These are phyloP conservation scores for Stephanodiscus minutulus DNA, from an alignment of 108 stramenopile species.

Conservation along the genomic window DNA sequence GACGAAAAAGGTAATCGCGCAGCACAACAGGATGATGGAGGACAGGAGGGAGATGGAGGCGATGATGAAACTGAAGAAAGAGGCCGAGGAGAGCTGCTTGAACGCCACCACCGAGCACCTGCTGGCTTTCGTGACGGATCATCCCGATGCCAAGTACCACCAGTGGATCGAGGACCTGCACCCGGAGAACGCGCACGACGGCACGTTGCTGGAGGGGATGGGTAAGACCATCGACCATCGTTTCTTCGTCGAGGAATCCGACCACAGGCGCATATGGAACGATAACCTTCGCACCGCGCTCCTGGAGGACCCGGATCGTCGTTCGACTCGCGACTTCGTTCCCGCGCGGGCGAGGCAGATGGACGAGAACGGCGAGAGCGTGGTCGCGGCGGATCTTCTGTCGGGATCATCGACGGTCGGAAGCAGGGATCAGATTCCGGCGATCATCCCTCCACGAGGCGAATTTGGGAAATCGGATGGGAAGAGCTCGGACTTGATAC, in stretches of 20 bases:
- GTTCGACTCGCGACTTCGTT: conserved; percentile 20
- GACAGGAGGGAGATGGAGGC: conserved; percentile 61
- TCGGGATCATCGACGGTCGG: conserved; percentile 20
- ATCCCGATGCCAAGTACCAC: conserved; percentile 68
- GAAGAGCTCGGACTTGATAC: conserved; percentile 1
- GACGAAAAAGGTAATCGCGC: conserved; percentile 44
- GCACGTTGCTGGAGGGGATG: conserved; percentile 41
- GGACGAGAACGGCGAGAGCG: conserved; percentile 34
- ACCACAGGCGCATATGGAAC: conserved; percentile 78
- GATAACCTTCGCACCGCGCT: conserved; percentile 40
- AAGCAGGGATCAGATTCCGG: not conserved
- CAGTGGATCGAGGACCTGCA: conserved; percentile 77
- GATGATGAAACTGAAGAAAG: conserved; percentile 52
- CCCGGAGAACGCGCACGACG: conserved; percentile 71
- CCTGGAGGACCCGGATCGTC: not conserved
- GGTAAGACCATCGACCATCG: conserved; percentile 66
- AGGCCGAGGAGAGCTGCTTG: conserved; percentile 59
- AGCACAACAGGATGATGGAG: conserved; percentile 44
- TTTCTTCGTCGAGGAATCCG: conserved; percentile 78
- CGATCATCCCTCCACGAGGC: not conserved
- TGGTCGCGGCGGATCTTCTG: conserved; percentile 36
- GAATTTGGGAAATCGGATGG: not conserved
- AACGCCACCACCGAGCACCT: conserved; percentile 49
- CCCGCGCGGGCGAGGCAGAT: conserved; percentile 35
- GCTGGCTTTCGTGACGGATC: conserved; percentile 11